Evolutionary conservation across 2,329 filamentous ascomycete species (phyloP), one percentile per base, ranked within the genome.

Genomic region (Cytospora mali): DNA sequence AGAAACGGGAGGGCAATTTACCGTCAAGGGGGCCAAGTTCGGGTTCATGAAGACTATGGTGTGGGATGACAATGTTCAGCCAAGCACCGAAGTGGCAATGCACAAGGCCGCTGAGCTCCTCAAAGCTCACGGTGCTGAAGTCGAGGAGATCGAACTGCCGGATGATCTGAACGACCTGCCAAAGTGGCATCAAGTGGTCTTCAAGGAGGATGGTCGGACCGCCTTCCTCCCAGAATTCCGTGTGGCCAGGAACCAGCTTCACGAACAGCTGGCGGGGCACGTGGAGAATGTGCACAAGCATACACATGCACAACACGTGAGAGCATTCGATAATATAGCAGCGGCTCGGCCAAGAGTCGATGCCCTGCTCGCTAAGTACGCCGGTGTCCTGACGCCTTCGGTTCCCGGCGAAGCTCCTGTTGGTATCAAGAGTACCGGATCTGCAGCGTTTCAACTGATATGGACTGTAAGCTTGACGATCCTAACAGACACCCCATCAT

Each of bases 331-430:
- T 66, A 74, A 75, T 1, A 78, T 84, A 21, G 82, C 84, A 0
- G 75, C 76, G 0, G 73, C 86, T 18, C 74, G 87, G 31, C 84
- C 85, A 0, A 74, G 78, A 21, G 79, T 84, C 4, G 87, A 89
- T 67, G 74, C 71, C 1, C 77, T 88, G 5, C 77, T 80, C 0
- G 72, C 72, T 0, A 69, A 73, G 18, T 89, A 87, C 63, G 80
- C 77, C 16, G 84, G 83, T 0, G 76, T 89, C 0, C 66, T 90
- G 11, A 81, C 80, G 0, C 86, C 87, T 0, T 88, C 85, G 67
- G 83, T 81, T 0, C 68, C 80, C 0, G 87, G 86, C 60, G 86
- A 87, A 66, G 87, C 87, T 0, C 85, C 87, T 0, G 61, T 79
- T 0, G 86, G 86, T 0, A 69, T 78, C 0, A 76, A 75, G 5